Percentiles rank a stretch among this genome's conserved stretches.
phyloP scores from a whole-genome alignment of 176 grass and related monocot species.

The Rhynchospora breviuscula region DNA sequence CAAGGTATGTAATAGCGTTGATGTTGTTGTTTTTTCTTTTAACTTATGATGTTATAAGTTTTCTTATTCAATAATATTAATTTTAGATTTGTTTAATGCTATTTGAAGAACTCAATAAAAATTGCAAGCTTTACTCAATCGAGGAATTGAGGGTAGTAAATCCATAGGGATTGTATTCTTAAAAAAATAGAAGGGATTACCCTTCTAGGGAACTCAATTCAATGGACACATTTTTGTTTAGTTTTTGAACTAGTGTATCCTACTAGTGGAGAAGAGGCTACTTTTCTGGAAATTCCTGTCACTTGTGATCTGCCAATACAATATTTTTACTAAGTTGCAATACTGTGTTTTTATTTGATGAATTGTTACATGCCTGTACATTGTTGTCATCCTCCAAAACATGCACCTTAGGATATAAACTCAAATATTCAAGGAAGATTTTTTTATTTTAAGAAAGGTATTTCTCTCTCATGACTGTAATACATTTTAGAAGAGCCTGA shows the following conservation, averaged over 20 bases:
- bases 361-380: not conserved
- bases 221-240: not conserved
- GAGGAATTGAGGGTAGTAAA: not conserved
- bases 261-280: not conserved
- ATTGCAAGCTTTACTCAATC: not conserved
- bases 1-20: conserved; percentile 37
- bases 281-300: not conserved
- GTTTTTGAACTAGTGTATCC: not conserved
- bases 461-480: not conserved
- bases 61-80: not conserved
- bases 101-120: not conserved
- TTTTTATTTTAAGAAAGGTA: not conserved
- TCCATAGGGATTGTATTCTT: not conserved
- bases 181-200: no score
- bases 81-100: not conserved
- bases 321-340: not conserved
- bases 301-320: not conserved
- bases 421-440: no score
- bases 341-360: not conserved
- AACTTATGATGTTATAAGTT: not conserved
- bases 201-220: not conserved
- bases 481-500: not conserved
- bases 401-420: no score
- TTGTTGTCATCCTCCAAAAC: not conserved
- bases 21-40: not conserved